Conservation (phyloP, 2,329 filamentous ascomycete species). For the Aspergillus sp. region DNA sequence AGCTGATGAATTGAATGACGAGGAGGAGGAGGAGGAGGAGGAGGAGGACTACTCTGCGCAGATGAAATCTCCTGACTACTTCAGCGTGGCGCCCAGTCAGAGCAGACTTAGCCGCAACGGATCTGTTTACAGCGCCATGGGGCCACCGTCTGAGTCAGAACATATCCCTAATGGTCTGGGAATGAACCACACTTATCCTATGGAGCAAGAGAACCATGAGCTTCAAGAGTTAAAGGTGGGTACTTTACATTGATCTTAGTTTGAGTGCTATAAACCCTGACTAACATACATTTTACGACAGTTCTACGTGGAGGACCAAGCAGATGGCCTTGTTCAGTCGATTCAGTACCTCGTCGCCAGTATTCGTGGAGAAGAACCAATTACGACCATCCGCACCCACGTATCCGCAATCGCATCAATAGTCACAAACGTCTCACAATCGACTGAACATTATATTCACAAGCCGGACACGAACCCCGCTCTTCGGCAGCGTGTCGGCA, state of each 20-base stretch:
- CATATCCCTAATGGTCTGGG: constrained; percentile 37
- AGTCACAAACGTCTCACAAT: constrained; percentile 70
- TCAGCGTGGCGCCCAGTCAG: constrained; percentile 59
- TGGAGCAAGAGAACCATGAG: constrained; percentile 51
- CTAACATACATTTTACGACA: constrained; percentile 35
- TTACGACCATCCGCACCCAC: constrained; percentile 69
- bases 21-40: constrained; percentile 76
- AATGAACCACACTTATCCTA: constrained; percentile 46
- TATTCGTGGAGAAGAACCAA: constrained; percentile 67
- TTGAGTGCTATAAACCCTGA: neutral
- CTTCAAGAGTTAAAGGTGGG: constrained; percentile 66
- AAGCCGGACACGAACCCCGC: constrained; percentile 53
- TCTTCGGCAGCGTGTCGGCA: constrained; percentile 51
- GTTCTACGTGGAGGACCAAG: constrained; percentile 83
- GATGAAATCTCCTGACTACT: constrained; percentile 70
- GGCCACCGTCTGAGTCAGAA: constrained; percentile 59
- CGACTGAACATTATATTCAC: constrained; percentile 63
- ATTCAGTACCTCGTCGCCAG: constrained; percentile 80
- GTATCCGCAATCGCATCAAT: constrained; percentile 72
- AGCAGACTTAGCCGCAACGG: constrained; percentile 65
- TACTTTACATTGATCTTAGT: neutral
- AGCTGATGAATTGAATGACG: constrained; percentile 74
- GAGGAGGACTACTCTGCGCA: constrained; percentile 69
- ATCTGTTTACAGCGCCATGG: constrained; percentile 75
- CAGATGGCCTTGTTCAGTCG: constrained; percentile 74